Percentiles rank a stretch among this genome's conserved stretches.
Conservation (phyloP, 495 filamentous ascomycete genomes). For the Clohesyomyces aquaticus region DNA sequence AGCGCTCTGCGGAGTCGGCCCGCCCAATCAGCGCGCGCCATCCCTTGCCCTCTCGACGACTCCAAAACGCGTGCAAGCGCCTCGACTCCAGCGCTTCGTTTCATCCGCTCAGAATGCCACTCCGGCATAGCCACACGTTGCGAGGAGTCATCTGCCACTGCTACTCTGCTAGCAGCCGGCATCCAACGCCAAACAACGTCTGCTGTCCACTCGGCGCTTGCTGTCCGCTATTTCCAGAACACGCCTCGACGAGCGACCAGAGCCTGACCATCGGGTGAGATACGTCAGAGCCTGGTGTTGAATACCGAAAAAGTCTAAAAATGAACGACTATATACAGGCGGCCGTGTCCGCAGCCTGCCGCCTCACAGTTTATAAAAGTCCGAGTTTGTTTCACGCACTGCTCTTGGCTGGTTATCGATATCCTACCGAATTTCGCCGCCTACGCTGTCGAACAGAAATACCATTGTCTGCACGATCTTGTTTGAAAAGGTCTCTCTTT, state of each 20-base stretch:
- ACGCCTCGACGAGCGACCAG: neutral
- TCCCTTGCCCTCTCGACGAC: neutral
- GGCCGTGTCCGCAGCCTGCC: constrained; percentile 4
- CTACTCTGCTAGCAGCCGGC: constrained; percentile 21
- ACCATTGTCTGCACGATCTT: neutral
- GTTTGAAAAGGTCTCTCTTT: too few relatives aligned
- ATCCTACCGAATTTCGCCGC: neutral
- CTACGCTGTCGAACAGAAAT: constrained; percentile 7
- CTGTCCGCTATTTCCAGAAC: constrained; percentile 36
- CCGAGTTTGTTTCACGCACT: constrained; percentile 20
- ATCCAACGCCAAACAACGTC: constrained; percentile 11
- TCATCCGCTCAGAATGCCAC: constrained; percentile 18
- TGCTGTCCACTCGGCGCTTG: constrained; percentile 34
- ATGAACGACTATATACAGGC: constrained; percentile 28
- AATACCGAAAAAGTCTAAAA: neutral
- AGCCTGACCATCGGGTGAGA: constrained; percentile 5
- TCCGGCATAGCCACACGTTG: constrained; percentile 33
- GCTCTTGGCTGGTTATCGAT: neutral
- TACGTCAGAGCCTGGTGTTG: constrained; percentile 1
- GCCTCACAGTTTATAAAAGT: constrained; percentile 1
- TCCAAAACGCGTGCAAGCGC: constrained; percentile 32
- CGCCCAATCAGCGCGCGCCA: constrained; percentile 32
- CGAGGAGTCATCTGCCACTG: constrained; percentile 36
- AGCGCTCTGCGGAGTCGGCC: constrained; percentile 8
- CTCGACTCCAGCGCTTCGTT: constrained; percentile 10